Base-by-base conservation (phyloP, 768 basidiomycete genomes). In the Auricularia sp. region DNA sequence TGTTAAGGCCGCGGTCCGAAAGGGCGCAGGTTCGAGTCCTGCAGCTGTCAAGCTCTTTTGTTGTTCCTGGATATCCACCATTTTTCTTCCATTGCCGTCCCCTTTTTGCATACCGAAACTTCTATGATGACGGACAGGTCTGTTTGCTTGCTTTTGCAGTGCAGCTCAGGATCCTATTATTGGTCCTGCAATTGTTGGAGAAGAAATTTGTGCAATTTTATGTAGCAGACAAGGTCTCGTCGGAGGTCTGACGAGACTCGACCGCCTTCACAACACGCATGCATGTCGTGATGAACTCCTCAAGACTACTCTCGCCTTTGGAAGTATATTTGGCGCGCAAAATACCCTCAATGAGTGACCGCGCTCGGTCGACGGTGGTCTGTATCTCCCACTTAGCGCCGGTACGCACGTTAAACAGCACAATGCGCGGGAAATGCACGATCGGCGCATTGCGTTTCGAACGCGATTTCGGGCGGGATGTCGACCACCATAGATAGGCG, bases 351-450 rank as follows among this genome's bases (percentile, higher is more conserved):
- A 61, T 64, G 23, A 64, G 23, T 3, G 34, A 21, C 8, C 34
- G 8, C 12, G 59, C 64, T 16, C 35, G 36, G 1, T 61, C 64
- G 16, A 33, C 1, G 3, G 56, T 61, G 6, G 64, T 61, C 23
- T 33, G 21, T 8, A 64, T 61, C 35, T 44, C 47, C 64, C 64
- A 64, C 59, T 64, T 64, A 3, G 34, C 64, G 42, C 64, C 64
- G 43, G 59, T 61, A 18, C 64, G 56, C 8, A 64, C 64, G 34
- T 64, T 64, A 59, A 64, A 64, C 3, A 64, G 58, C 39, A 60
- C 39, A 3, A 64, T 35, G 21, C 54, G 21, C 39, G 64, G 64
- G 54, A 64, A 64, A 11, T 60, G 47, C 16, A 51, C 47, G 29
- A 33, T 18, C 16, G 56, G 56, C 29, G 29, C 29, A 8, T 36